phyloP scores from a whole-genome alignment of 2,329 filamentous ascomycete species.

The Podosphaera fusca region DNA sequence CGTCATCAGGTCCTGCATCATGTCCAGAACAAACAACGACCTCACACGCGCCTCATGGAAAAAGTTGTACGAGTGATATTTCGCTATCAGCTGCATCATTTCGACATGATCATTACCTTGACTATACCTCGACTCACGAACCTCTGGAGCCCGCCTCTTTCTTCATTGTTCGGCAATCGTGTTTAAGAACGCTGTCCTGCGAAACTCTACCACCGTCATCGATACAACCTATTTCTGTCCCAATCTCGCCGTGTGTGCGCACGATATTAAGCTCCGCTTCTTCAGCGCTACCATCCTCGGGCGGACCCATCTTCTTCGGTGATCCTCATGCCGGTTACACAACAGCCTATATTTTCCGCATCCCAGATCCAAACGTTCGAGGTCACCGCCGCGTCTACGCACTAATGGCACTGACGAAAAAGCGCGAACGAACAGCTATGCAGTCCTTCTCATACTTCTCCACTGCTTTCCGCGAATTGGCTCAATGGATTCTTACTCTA shows the following conservation, averaged over 20 bases:
- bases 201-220: conserved; percentile 35
- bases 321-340: conserved; percentile 42
- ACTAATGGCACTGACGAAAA: conserved; percentile 39
- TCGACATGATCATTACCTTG: conserved; percentile 38
- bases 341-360: conserved; percentile 47
- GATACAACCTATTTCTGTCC: conserved; percentile 18
- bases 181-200: conserved; percentile 40
- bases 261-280: conserved; percentile 19
- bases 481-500: conserved; percentile 40
- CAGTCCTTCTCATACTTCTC: conserved; percentile 40
- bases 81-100: conserved; percentile 22
- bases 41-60: conserved; percentile 5
- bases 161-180: conserved; percentile 42
- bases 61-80: conserved; percentile 12
- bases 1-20: conserved; percentile 2
- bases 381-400: conserved; percentile 48
- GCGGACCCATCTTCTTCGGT: conserved; percentile 46
- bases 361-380: conserved; percentile 42
- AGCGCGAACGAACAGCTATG: conserved; percentile 41
- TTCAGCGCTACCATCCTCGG: conserved; percentile 24
- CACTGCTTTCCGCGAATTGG: conserved; percentile 37
- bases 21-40: conserved; percentile 6
- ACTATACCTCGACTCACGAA: conserved; percentile 47
- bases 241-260: conserved; percentile 20
- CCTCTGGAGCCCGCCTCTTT: conserved; percentile 37